Conservation (phyloP, 345 rosid species). For the Barbarea vulgaris region DNA sequence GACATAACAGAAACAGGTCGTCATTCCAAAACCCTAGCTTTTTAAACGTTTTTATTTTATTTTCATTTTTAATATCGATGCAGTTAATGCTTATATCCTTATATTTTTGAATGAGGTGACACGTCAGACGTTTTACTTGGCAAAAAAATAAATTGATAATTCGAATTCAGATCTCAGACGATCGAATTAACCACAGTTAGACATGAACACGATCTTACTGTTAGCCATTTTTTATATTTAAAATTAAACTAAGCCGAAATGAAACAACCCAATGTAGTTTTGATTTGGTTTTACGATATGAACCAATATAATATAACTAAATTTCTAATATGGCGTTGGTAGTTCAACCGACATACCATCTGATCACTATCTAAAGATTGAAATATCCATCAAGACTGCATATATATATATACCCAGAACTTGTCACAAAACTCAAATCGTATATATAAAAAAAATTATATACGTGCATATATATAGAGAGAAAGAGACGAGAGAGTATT, state of each 20-base stretch:
- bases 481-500: constrained; percentile 10
- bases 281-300: not conserved
- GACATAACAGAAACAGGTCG: constrained; percentile 25
- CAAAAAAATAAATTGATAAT: not conserved
- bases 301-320: not conserved
- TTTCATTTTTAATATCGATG: not conserved
- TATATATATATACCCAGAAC: not conserved
- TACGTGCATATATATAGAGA: not conserved
- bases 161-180: no score
- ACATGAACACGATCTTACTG: no score
- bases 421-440: not conserved
- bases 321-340: not conserved
- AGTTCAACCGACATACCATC: not conserved
- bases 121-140: constrained; percentile 13
- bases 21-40: constrained; percentile 45
- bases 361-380: not conserved
- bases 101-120: constrained; percentile 22
- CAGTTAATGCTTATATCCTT: constrained; percentile 13
- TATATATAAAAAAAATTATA: not conserved
- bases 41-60: not conserved
- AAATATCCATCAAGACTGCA: not conserved
- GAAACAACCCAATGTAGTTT: not conserved
- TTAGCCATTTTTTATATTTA: no score
- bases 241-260: not conserved
- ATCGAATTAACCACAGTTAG: no score